phyloP scores from a whole-genome alignment of 225 moss, liverwort and hornwort genomes.

The Marchantia paleacea region DNA sequence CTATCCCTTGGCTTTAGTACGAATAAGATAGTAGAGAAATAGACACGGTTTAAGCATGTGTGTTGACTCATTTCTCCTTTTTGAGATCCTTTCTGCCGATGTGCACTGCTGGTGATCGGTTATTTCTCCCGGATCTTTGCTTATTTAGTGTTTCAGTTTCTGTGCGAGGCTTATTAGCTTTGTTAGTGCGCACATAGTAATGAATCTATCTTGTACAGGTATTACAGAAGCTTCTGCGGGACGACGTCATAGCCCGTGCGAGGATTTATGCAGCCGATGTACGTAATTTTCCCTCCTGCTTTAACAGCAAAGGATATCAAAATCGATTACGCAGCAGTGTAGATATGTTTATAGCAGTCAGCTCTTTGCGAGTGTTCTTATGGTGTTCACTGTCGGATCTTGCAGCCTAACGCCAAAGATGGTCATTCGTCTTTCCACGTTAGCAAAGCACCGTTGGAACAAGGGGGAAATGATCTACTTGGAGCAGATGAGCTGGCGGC shows the following conservation, averaged over 20 bases:
- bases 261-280: constrained; percentile 61
- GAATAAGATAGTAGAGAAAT: not conserved
- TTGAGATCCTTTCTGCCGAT: not conserved
- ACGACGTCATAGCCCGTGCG: constrained; percentile 74
- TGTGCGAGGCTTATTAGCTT: not conserved
- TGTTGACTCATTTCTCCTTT: no score
- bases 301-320: not conserved
- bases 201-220: constrained; percentile 45
- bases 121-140: not conserved
- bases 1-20: not conserved
- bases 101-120: not conserved
- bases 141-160: not conserved
- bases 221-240: constrained; percentile 64
- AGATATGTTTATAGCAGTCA: not conserved
- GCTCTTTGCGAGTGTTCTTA: not conserved
- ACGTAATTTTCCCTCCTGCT: constrained; percentile 1
- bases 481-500: constrained; percentile 63
- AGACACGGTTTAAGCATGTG: no score
- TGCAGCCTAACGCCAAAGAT: constrained; percentile 43
- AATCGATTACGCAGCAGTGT: not conserved
- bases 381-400: not conserved
- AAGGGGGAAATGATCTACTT: constrained; percentile 64
- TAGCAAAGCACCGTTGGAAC: constrained; percentile 81
- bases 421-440: constrained; percentile 65
- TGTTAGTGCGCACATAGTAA: not conserved